A percentile compares a stretch with the other conserved stretches of the same genome.
These are phyloP conservation scores for Cladosporium sphaerospermum DNA, from an alignment of 2,329 filamentous ascomycete genomes.

Conservation along the genomic window DNA sequence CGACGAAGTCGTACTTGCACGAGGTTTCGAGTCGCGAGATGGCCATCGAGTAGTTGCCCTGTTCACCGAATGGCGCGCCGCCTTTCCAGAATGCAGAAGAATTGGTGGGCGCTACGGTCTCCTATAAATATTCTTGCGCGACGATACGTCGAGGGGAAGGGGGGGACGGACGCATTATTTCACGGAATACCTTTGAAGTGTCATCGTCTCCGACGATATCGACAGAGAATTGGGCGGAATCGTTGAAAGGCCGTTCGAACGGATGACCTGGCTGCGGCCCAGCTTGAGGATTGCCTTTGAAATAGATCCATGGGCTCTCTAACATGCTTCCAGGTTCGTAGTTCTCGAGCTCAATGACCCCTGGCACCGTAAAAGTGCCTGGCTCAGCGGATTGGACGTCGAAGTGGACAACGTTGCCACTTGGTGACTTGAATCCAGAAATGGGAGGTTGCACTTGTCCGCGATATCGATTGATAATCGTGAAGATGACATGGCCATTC, in stretches of 20 bases:
- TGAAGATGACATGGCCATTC: not conserved
- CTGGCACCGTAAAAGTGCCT: not conserved
- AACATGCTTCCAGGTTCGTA: not conserved
- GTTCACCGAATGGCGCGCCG: not conserved
- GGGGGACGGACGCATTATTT: not conserved
- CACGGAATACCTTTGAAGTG: not conserved
- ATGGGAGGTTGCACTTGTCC: constrained; percentile 1
- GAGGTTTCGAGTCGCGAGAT: not conserved
- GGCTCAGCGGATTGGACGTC: not conserved
- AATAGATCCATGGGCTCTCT: constrained; percentile 3
- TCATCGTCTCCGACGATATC: not conserved
- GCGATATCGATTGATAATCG: not conserved
- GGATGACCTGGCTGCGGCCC: constrained; percentile 2
- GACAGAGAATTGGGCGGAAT: not conserved
- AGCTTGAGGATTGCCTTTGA: constrained; percentile 1
- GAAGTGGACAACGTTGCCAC: not conserved
- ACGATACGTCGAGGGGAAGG: not conserved
- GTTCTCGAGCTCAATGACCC: not conserved
- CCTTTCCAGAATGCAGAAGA: not conserved
- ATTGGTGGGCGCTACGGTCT: not conserved
- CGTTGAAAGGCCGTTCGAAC: not conserved
- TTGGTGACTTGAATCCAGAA: not conserved
- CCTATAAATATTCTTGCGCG: not conserved
- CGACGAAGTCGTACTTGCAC: not conserved
- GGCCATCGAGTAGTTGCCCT: not conserved